Conservation (phyloP, 2,329 filamentous ascomycete species). For the Pseudogymnoascus sp. region DNA sequence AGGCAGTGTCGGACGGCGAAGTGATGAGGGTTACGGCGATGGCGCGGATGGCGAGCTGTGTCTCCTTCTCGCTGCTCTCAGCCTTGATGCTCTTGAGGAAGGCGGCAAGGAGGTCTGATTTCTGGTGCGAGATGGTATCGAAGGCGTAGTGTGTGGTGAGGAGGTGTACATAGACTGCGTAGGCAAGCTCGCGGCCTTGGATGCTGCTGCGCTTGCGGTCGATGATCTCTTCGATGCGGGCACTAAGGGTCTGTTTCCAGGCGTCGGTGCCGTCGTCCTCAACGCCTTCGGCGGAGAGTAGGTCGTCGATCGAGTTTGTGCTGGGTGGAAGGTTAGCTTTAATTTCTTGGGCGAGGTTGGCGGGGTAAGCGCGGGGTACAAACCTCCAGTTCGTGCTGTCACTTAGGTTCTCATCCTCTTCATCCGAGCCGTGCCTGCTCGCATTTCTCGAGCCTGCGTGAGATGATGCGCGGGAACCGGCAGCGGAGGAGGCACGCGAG, state of each 20-base stretch:
- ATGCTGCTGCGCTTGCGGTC: slow-evolving; percentile 60
- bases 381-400: slow-evolving; percentile 48
- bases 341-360: not conserved
- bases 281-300: slow-evolving; percentile 35
- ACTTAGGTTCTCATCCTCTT: slow-evolving; percentile 42
- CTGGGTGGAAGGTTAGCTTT: slow-evolving; percentile 19
- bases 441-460: slow-evolving; percentile 38
- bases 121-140: slow-evolving; percentile 46
- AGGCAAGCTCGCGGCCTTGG: slow-evolving; percentile 51
- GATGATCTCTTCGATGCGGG: slow-evolving; percentile 54
- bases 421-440: slow-evolving; percentile 44
- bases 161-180: slow-evolving; percentile 49
- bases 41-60: slow-evolving; percentile 45
- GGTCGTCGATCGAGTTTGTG: slow-evolving; percentile 42
- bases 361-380: slow-evolving; percentile 5
- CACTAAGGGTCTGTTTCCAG: slow-evolving; percentile 49
- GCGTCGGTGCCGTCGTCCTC: slow-evolving; percentile 41
- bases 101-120: slow-evolving; percentile 47
- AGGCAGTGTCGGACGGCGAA: slow-evolving; percentile 49
- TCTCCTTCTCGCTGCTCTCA: slow-evolving; percentile 54
- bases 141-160: slow-evolving; percentile 53
- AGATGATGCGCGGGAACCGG: slow-evolving; percentile 39
- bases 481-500: slow-evolving; percentile 39
- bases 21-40: slow-evolving; percentile 56
- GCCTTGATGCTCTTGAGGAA: slow-evolving; percentile 55